Percentiles rank a stretch among this genome's conserved stretches.
Evolutionary conservation across 2,329 filamentous ascomycete genomes (phyloP).

Genomic region (Colletotrichum higginsianum): DNA sequence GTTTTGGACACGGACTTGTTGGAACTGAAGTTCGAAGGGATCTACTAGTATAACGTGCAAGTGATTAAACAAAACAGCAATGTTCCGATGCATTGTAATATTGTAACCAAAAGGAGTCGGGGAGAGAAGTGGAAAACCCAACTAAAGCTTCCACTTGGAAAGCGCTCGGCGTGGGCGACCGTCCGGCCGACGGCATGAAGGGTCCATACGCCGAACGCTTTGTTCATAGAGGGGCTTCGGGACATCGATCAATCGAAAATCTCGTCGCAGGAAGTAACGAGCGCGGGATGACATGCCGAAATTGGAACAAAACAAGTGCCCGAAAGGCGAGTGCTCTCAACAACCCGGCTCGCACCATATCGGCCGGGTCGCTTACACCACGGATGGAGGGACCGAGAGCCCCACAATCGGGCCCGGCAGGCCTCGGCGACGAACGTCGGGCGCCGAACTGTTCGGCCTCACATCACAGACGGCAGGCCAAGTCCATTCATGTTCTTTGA

Average conservation of each 20-base stretch:
- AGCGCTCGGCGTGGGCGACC: not conserved
- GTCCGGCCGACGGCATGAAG: not conserved
- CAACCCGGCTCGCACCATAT: not conserved
- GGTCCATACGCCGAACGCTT: not conserved
- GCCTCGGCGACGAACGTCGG: not conserved
- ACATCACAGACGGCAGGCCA: not conserved
- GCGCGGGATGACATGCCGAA: not conserved
- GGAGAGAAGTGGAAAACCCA: not conserved
- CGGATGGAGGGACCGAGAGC: not conserved
- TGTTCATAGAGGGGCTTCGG: not conserved
- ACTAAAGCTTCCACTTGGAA: not conserved
- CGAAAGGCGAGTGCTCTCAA: not conserved
- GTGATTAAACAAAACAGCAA: too few relatives aligned
- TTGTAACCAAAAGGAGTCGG: too few relatives aligned
- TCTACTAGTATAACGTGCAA: too few relatives aligned
- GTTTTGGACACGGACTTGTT: too few relatives aligned
- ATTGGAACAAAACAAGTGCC: not conserved
- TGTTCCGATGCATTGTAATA: too few relatives aligned
- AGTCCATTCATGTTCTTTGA: not conserved
- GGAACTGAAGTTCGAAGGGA: too few relatives aligned
- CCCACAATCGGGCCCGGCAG: not conserved
- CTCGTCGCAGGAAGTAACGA: not conserved
- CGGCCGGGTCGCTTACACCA: not conserved
- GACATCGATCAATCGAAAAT: not conserved
- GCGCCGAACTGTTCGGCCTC: constrained; percentile 1